Evolutionary conservation across 2,329 filamentous ascomycete genomes (phyloP).

Genomic region (Ophiostoma piceae): DNA sequence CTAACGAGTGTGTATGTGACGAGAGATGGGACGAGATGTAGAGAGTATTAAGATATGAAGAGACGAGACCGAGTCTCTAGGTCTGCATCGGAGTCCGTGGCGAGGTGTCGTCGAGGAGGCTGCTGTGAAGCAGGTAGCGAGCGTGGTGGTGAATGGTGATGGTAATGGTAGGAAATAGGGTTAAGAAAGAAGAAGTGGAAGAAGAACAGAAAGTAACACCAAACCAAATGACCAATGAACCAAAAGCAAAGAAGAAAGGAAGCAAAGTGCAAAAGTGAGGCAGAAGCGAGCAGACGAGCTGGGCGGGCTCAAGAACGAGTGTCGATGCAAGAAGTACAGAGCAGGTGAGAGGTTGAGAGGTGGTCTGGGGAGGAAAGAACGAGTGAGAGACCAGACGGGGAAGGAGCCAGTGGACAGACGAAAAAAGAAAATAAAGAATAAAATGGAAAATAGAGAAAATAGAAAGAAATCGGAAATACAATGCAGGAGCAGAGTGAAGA

Average conservation of each 20-base stretch:
- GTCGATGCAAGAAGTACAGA: conserved; percentile 7
- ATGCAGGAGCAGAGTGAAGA: neutral
- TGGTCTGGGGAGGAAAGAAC: conserved; percentile 12
- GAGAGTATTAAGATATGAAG: neutral
- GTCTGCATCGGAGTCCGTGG: neutral
- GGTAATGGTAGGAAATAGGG: neutral
- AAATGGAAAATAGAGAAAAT: neutral
- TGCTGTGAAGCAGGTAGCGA: conserved; percentile 5
- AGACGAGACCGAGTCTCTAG: neutral
- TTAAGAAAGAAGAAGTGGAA: neutral
- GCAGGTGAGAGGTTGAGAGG: neutral
- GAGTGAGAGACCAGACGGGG: neutral
- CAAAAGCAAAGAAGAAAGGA: neutral
- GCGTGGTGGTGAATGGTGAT: neutral
- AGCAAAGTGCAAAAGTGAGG: neutral
- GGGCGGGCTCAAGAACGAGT: conserved; percentile 20
- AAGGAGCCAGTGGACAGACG: conserved; percentile 10
- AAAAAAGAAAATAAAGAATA: conserved; percentile 14
- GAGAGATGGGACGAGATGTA: neutral
- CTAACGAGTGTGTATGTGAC: neutral
- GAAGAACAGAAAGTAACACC: neutral
- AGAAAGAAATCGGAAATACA: neutral
- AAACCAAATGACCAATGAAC: neutral
- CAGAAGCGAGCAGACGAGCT: conserved; percentile 17
- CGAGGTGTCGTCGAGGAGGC: neutral